phyloP scores from a whole-genome alignment of 2,329 filamentous ascomycete species.

The Tympanopsis confertula region DNA sequence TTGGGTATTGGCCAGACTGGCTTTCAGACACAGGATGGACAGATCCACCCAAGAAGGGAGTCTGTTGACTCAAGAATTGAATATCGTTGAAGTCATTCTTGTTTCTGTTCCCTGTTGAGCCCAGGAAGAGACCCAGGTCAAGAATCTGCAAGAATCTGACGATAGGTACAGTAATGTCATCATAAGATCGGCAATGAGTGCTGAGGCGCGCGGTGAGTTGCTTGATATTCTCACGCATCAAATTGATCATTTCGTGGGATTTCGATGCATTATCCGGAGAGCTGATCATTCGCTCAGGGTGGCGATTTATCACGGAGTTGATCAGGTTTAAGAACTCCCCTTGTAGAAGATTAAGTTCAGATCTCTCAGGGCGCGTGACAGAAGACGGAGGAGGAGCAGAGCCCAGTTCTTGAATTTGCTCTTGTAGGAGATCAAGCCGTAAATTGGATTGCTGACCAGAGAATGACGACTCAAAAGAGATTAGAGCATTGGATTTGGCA shows the following conservation, averaged over 20 bases:
- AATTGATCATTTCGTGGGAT: conserved; percentile 26
- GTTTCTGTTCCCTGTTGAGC: conserved; percentile 7
- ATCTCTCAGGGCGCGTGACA: conserved; percentile 57
- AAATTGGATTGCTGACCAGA: conserved; percentile 51
- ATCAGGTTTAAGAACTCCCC: conserved; percentile 73
- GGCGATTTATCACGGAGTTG: conserved; percentile 19
- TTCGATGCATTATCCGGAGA: conserved; percentile 6
- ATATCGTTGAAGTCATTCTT: neutral
- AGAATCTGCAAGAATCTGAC: conserved; percentile 71
- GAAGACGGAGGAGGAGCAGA: conserved; percentile 51
- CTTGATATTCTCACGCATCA: conserved; percentile 44
- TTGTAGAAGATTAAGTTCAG: conserved; percentile 62
- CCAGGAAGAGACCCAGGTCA: conserved; percentile 61
- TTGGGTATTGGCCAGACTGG: neutral
- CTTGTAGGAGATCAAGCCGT: conserved; percentile 49
- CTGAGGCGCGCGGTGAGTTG: conserved; percentile 62
- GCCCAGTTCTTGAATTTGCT: conserved; percentile 53
- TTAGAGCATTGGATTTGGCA: conserved; percentile 42
- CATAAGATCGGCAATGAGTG: conserved; percentile 64
- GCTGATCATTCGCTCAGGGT: conserved; percentile 6
- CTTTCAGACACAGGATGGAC: neutral
- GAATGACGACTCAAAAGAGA: conserved; percentile 42
- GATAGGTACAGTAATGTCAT: conserved; percentile 71
- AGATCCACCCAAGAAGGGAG: neutral
- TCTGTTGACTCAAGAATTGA: conserved; percentile 3